Conservation (phyloP, 352 stramenopile genomes). For the Globisporangium iwayamae region DNA sequence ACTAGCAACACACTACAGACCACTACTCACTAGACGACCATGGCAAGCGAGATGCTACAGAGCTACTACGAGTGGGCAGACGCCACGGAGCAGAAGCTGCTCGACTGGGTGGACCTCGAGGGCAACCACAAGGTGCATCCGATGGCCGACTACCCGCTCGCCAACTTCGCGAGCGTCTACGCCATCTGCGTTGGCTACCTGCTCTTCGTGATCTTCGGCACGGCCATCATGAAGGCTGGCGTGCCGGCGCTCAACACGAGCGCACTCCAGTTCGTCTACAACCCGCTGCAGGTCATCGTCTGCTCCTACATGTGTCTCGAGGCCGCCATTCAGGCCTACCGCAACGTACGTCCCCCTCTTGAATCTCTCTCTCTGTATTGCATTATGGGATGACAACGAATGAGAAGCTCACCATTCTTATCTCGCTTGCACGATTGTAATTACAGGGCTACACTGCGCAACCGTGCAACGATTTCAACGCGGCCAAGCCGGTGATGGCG, state of each 20-base stretch:
- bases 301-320: slow-evolving; percentile 98
- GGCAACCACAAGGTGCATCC: slow-evolving; percentile 58
- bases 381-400: not conserved
- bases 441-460: slow-evolving; percentile 75
- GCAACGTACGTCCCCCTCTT: slow-evolving; percentile 54
- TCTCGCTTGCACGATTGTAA: too few relatives aligned
- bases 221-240: slow-evolving; percentile 70
- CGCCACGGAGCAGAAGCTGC: slow-evolving; percentile 37
- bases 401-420: too few relatives aligned
- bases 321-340: slow-evolving; percentile 90
- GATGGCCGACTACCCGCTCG: slow-evolving; percentile 44
- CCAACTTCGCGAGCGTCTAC: slow-evolving; percentile 53
- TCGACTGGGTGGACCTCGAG: slow-evolving; percentile 54
- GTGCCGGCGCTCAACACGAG: slow-evolving; percentile 72
- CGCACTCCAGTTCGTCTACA: slow-evolving; percentile 95
- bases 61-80: slow-evolving; percentile 59
- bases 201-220: slow-evolving; percentile 64
- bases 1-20: not conserved
- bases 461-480: slow-evolving; percentile 91
- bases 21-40: not conserved
- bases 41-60: slow-evolving; percentile 28
- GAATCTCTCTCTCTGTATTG: slow-evolving; percentile 7
- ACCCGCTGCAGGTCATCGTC: slow-evolving; percentile 94
- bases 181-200: slow-evolving; percentile 62
- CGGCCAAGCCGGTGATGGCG: slow-evolving; percentile 88